Evolutionary conservation across 2,329 filamentous ascomycete species (phyloP).

Genomic region (Lecanoromycetidae sp.): DNA sequence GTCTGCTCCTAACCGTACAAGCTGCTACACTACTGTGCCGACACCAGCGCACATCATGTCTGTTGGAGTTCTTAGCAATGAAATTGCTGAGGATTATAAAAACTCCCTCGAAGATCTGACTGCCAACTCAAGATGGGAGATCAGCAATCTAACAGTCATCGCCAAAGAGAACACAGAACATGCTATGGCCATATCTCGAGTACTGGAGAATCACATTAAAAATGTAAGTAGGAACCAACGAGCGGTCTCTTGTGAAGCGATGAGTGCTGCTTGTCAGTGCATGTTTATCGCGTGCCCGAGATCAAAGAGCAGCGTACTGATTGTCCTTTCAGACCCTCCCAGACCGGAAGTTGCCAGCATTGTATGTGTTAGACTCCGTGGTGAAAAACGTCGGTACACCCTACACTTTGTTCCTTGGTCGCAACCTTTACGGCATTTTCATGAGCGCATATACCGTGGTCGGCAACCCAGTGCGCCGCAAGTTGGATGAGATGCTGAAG

Average conservation of each 20-base stretch:
- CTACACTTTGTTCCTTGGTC: constrained; percentile 88
- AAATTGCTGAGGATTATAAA: constrained; percentile 90
- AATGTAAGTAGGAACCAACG: constrained; percentile 65
- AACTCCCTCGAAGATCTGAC: constrained; percentile 85
- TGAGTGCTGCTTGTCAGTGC: too few relatives aligned
- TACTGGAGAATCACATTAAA: constrained; percentile 84
- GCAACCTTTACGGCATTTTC: constrained; percentile 84
- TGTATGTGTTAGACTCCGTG: constrained; percentile 95
- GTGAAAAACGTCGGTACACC: constrained; percentile 98
- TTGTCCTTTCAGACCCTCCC: constrained; percentile 58
- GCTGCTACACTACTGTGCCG: constrained; percentile 4
- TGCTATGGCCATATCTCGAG: constrained; percentile 81
- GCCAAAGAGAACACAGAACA: constrained; percentile 95
- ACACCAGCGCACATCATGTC: constrained; percentile 45
- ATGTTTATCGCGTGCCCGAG: too few relatives aligned
- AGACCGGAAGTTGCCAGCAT: constrained; percentile 79
- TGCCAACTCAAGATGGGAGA: constrained; percentile 84
- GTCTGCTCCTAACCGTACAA: constrained; percentile 13
- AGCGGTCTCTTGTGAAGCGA: too few relatives aligned
- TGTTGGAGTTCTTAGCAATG: constrained; percentile 52
- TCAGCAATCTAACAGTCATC: constrained; percentile 93
- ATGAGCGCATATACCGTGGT: constrained; percentile 94
- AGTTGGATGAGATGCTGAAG: constrained; percentile 93
- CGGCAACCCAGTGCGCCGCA: constrained; percentile 66
- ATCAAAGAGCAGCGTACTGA: constrained; percentile 19